A percentile compares a stretch with the other conserved stretches of the same genome.
phyloP scores from a whole-genome alignment of 129 eudicot species.

The Tagetes patula region DNA sequence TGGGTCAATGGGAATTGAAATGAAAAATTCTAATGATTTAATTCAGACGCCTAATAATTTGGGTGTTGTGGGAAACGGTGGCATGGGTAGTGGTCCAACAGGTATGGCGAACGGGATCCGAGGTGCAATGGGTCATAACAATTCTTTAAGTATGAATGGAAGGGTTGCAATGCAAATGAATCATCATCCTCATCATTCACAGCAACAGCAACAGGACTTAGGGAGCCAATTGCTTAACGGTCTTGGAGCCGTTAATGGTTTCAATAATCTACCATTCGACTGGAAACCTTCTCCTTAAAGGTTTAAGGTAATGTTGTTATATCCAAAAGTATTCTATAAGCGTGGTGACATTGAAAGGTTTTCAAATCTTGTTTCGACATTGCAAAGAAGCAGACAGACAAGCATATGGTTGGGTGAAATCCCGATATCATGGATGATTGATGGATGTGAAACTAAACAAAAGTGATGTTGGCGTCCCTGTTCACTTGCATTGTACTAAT shows the following conservation, averaged over 20 bases:
- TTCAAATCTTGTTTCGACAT: conserved; percentile 26
- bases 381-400: conserved; percentile 31
- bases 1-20: conserved; percentile 52
- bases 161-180: conserved; percentile 74
- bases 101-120: conserved; percentile 76
- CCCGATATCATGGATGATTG: conserved; percentile 12
- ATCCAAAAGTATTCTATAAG: conserved; percentile 5
- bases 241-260: conserved; percentile 83
- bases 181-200: conserved; percentile 30
- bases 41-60: conserved; percentile 45
- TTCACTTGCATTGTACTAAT: conserved; percentile 46
- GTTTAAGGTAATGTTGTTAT: not conserved
- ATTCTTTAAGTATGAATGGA: conserved; percentile 69
- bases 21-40: conserved; percentile 62
- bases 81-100: conserved; percentile 64
- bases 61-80: conserved; percentile 55
- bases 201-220: conserved; percentile 58
- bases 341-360: conserved; percentile 22
- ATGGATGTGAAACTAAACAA: conserved; percentile 11
- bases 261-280: conserved; percentile 83
- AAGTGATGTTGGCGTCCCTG: conserved; percentile 25
- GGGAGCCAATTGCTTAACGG: conserved; percentile 75
- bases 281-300: conserved; percentile 81
- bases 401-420: conserved; percentile 7
- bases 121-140: conserved; percentile 59